Conservation (phyloP, 352 stramenopile genomes). For the Nothophytophthora sp. region DNA sequence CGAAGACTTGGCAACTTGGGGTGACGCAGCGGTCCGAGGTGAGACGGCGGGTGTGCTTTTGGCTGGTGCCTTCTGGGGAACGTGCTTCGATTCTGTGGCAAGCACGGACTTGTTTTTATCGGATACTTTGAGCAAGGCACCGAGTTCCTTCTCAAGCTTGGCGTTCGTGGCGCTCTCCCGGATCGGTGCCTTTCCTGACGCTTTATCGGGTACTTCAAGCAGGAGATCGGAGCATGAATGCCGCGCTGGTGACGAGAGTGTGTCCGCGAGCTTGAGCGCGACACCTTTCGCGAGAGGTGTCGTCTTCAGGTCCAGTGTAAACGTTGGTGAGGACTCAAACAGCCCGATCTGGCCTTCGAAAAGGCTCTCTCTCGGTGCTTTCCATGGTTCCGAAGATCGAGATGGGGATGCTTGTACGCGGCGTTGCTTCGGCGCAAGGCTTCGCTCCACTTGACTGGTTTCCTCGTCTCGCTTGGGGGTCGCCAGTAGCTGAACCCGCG, state of each 20-base stretch:
- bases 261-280: conserved; percentile 19
- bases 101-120: conserved; percentile 1
- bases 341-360: conserved; percentile 42
- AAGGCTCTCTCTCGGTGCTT: not conserved
- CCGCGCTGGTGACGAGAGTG: not conserved
- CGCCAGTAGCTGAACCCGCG: conserved; percentile 34
- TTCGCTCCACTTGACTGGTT: not conserved
- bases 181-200: not conserved
- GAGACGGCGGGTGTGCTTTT: not conserved
- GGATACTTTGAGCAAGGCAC: not conserved
- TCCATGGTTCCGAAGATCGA: too few relatives aligned
- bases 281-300: conserved; percentile 52
- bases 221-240: not conserved
- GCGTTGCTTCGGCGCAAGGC: too few relatives aligned
- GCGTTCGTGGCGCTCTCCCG: conserved; percentile 9
- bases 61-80: not conserved
- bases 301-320: conserved; percentile 43
- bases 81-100: too few relatives aligned
- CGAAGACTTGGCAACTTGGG: not conserved
- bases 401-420: too few relatives aligned
- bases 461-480: conserved; percentile 6
- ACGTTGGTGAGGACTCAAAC: conserved; percentile 40
- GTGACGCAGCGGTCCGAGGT: not conserved
- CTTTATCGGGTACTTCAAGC: not conserved
- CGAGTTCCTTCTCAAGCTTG: conserved; percentile 6